These are phyloP conservation scores for Mycena kentingensis DNA, from an alignment of 768 basidiomycete species.

Conservation along the genomic window DNA sequence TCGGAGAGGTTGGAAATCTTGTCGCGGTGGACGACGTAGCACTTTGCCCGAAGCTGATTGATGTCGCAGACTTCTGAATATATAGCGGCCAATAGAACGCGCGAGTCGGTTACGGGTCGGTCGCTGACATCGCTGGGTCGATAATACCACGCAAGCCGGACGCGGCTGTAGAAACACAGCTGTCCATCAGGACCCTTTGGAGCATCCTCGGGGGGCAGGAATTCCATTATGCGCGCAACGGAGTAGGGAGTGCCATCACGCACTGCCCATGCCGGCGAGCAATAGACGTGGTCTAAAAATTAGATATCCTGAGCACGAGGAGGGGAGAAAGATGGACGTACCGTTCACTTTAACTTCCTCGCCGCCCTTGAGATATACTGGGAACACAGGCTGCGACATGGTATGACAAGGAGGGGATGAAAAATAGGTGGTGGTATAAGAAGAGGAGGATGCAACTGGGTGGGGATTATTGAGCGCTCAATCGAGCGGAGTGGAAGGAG, in stretches of 20 bases:
- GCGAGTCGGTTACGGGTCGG: slow-evolving; percentile 86
- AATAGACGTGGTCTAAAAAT: slow-evolving; percentile 92
- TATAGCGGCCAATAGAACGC: slow-evolving; percentile 91
- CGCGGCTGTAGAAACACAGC: slow-evolving; percentile 75
- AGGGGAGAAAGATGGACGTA: slow-evolving; percentile 46
- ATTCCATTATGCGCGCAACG: slow-evolving; percentile 96
- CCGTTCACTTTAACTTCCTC: slow-evolving; percentile 87
- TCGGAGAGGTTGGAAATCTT: slow-evolving; percentile 90
- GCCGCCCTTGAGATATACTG: slow-evolving; percentile 75
- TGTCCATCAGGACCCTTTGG: slow-evolving; percentile 67
- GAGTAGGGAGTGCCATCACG: slow-evolving; percentile 96
- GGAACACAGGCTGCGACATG: slow-evolving; percentile 11
- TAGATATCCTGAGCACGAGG: slow-evolving; percentile 11
- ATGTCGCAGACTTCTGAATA: slow-evolving; percentile 96
- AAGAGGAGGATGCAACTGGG: background rate
- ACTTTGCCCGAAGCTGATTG: slow-evolving; percentile 88
- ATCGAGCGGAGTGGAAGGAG: slow-evolving; percentile 4
- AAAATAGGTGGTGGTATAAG: slow-evolving; percentile 20
- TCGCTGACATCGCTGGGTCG: slow-evolving; percentile 95
- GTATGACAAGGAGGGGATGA: background rate
- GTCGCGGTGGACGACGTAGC: slow-evolving; percentile 93
- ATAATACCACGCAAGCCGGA: slow-evolving; percentile 95
- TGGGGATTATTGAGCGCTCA: slow-evolving; percentile 14
- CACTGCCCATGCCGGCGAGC: slow-evolving; percentile 88
- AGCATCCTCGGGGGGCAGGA: slow-evolving; percentile 77